Evolutionary conservation across 371 early-diverging fungal genomes (phyloP), one percentile per base, ranked within the genome.

Genomic region (Nematocida ironsii): DNA sequence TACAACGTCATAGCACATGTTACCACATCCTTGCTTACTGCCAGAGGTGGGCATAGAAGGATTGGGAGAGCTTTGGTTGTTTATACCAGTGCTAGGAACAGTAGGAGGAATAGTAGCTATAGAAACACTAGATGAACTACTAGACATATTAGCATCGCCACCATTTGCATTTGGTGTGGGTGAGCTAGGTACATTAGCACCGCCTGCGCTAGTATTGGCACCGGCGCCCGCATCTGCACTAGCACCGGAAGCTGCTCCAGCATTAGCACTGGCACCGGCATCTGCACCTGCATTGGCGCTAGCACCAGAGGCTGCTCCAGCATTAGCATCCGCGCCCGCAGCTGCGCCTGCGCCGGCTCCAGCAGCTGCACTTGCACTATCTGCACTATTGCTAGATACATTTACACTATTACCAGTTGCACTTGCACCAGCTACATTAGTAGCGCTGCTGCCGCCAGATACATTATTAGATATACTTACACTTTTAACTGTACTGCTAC

Each of bases 1-100:
- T 11, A 78, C 56, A 4, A 78, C 62, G 60, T 78, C 80, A 45
- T 78, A 44, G 71, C 69, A 78, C 42, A 70, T 50, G 5, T 20
- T 6, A 13, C 76, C 40, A 25, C 27, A 33, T 33, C 33, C 33
- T 33, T 33, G 33, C 33, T 33, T 33, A 33, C 33, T 33, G 33
- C 33, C 33, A 33, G 33, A 13, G 7, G 1, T 33, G 2, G 25
- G n/a, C 2, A 58, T 1, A 42, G 33, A 16, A 33, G n/a, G 39
- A 18, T 9, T 71, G 58, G 76, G 42, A 5, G 58, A 16, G 54
- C 54, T 54, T 13, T 20, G n/a, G 54, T 33, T 33, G 2, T 33
- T 33, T 33, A 33, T 33, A 33, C 33, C 33, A 33, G 33, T 33
- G 2, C 0, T 33, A 33, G 33, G 33, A 33, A 54, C 20, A 54